Conservation (phyloP, 2,329 filamentous ascomycete genomes). For the Trichophyton verrucosum region DNA sequence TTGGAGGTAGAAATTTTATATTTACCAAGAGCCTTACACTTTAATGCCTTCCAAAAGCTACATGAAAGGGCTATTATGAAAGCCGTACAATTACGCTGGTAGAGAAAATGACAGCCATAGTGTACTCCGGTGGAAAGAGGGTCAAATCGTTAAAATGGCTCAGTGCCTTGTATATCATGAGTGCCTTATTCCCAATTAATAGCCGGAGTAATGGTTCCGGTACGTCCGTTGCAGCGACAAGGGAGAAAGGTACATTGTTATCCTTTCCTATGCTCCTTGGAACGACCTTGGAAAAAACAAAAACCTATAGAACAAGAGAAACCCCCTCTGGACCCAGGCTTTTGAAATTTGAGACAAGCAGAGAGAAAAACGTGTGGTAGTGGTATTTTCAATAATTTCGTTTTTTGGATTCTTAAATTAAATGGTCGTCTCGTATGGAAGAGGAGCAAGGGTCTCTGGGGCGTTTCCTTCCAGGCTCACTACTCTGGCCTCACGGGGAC, state of each 20-base stretch:
- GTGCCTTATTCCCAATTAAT: neutral
- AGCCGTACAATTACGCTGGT: neutral
- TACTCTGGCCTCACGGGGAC: constrained; percentile 68
- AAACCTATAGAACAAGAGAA: constrained; percentile 3
- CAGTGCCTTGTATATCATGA: neutral
- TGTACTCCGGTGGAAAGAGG: neutral
- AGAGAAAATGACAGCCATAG: neutral
- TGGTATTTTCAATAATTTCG: constrained; percentile 5
- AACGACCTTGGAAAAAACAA: neutral
- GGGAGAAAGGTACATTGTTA: neutral
- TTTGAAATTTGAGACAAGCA: neutral
- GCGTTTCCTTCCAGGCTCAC: constrained; percentile 70
- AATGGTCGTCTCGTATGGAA: constrained; percentile 97
- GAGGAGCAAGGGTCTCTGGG: constrained; percentile 80
- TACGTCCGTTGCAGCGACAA: neutral
- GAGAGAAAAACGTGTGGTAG: neutral
- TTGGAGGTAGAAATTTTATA: too few species aligned
- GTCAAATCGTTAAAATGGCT: neutral
- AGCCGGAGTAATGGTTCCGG: neutral
- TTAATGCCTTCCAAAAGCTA: neutral
- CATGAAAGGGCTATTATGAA: neutral
- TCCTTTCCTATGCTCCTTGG: neutral
- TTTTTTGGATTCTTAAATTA: constrained; percentile 36
- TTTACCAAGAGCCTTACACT: too few species aligned
- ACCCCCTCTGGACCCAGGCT: neutral